Base-by-base conservation (phyloP, 768 basidiomycete species). In the Suillus placidus region DNA sequence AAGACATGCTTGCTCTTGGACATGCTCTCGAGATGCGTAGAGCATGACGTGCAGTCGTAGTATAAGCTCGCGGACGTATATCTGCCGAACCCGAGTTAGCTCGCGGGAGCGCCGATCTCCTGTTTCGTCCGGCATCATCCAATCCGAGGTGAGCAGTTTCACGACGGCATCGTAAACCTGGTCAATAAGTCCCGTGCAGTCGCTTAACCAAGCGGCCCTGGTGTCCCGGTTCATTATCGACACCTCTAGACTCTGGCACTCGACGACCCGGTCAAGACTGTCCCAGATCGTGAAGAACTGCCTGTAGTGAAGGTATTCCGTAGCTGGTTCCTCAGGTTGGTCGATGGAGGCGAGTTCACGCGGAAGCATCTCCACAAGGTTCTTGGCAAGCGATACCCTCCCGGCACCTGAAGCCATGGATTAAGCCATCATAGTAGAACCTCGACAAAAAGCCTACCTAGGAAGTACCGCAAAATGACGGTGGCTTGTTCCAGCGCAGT, bases 41-140 rank as follows among this genome's bases (percentile, higher is more conserved):
- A 99, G 79, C 60, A 90, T 79, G 52, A 85, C 81, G 72, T 98
- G 95, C 2, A 99, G 79, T 23, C 94, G 88, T 68, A 98, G 83
- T 70, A 98, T 87, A 26, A 98, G 83, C 74, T 97, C 95, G 0
- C 95, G 97, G 32, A 97, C 81, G 76, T 91, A 96, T 38, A 96
- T 87, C 71, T 95, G 90, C 49, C 95, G 87, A 61, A 97, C 91
- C 91, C 88, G n/a, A n/a, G n/a, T n/a, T n/a, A n/a, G n/a, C n/a
- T n/a, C n/a, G n/a, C n/a, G n/a, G n/a, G n/a, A n/a, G n/a, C n/a
- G n/a, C n/a, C n/a, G n/a, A n/a, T n/a, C n/a, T n/a, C n/a, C n/a
- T n/a, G n/a, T n/a, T n/a, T n/a, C n/a, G n/a, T n/a, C n/a, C n/a
- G n/a, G n/a, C n/a, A n/a, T n/a, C n/a, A n/a, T n/a, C n/a, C n/a